Conservation (phyloP, 345 rosid species). For the Eucalyptus erythrocorys region DNA sequence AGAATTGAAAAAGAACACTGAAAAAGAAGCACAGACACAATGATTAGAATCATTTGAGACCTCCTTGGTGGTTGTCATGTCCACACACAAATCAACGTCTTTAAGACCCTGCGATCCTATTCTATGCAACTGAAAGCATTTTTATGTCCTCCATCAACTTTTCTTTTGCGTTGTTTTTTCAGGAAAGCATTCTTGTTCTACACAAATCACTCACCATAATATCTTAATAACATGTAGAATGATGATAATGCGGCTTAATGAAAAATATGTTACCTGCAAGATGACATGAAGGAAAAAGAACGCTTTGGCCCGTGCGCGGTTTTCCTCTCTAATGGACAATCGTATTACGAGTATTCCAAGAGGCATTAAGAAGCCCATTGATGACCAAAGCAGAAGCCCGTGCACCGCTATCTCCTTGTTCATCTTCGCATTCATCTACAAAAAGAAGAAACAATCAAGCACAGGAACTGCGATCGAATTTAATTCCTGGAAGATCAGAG, state of each 20-base stretch:
- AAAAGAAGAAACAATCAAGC: background rate
- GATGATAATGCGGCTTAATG: background rate
- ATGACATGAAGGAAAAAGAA: constrained; percentile 51
- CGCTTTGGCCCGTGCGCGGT: constrained; percentile 18
- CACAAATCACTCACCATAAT: background rate
- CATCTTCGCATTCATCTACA: constrained; percentile 36
- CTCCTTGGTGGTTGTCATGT: background rate
- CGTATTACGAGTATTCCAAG: constrained; percentile 59
- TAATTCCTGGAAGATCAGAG: background rate
- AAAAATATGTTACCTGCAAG: constrained; percentile 37
- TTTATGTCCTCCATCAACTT: background rate
- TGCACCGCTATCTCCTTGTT: constrained; percentile 44
- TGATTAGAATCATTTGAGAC: constrained; percentile 20
- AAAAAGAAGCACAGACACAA: constrained; percentile 9
- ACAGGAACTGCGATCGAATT: background rate
- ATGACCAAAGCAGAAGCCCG: constrained; percentile 71
- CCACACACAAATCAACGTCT: background rate
- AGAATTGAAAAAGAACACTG: background rate
- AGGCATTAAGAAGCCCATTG: constrained; percentile 79
- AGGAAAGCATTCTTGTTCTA: background rate
- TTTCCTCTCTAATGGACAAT: constrained; percentile 38
- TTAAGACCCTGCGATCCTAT: background rate
- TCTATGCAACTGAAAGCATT: background rate
- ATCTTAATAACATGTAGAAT: background rate
- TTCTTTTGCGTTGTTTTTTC: background rate